Evolutionary conservation across 768 basidiomycete genomes (phyloP).

Genomic region (Pisolithus albus): DNA sequence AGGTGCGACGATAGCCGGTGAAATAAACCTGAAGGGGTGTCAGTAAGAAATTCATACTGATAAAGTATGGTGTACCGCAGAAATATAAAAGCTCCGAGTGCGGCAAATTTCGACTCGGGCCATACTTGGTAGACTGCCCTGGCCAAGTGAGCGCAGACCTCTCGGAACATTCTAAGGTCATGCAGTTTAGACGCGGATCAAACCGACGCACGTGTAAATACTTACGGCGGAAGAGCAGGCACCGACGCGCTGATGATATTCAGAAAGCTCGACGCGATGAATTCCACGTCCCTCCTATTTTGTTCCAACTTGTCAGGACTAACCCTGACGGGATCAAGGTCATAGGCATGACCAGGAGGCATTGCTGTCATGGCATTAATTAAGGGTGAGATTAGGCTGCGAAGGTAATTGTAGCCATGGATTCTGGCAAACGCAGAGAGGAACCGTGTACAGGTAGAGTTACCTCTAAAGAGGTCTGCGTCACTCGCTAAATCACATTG

Average conservation of each 20-base stretch:
- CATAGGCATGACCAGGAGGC: constrained; percentile 69
- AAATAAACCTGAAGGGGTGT: constrained; percentile 61
- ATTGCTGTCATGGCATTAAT: constrained; percentile 67
- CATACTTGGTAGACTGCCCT: constrained; percentile 70
- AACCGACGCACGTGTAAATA: constrained; percentile 1
- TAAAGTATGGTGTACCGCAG: constrained; percentile 46
- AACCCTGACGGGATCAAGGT: constrained; percentile 64
- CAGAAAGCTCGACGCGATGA: constrained; percentile 70
- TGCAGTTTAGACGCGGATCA: background rate
- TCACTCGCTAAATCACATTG: constrained; percentile 54
- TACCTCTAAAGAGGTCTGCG: constrained; percentile 77
- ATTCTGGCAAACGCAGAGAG: constrained; percentile 79
- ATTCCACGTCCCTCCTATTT: constrained; percentile 66
- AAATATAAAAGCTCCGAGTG: constrained; percentile 88
- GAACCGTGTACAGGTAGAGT: constrained; percentile 82
- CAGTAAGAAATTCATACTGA: background rate
- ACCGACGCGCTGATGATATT: constrained; percentile 67
- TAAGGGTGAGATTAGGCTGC: constrained; percentile 69
- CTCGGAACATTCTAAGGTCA: constrained; percentile 69
- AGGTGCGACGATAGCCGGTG: constrained; percentile 83
- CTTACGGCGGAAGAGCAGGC: constrained; percentile 68
- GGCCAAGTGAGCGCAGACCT: constrained; percentile 78
- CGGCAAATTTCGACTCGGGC: constrained; percentile 76
- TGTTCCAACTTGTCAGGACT: constrained; percentile 52
- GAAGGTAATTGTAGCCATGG: constrained; percentile 91